Conservation (phyloP, 306 rosid species). For the Nissolia schottii region DNA sequence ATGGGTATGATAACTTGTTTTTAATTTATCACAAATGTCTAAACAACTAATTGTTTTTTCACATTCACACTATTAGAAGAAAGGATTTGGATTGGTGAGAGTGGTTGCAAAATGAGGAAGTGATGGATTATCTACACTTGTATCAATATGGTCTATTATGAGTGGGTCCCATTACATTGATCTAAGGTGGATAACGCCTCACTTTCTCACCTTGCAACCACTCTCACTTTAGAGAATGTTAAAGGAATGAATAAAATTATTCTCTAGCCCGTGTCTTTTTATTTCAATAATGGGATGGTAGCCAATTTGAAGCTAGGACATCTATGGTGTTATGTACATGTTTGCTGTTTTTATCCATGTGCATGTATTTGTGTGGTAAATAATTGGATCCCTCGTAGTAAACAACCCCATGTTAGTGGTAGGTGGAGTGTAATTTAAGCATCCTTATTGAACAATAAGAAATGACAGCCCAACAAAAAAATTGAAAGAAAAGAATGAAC, state of each 20-base stretch:
- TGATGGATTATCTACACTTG: too few species aligned
- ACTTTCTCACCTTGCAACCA: too few species aligned
- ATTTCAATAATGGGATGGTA: neutral
- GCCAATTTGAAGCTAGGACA: neutral
- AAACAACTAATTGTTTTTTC: neutral
- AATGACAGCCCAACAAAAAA: neutral
- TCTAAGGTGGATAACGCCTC: too few species aligned
- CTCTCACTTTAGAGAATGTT: too few species aligned
- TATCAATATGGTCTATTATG: too few species aligned
- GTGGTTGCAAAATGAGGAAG: too few species aligned
- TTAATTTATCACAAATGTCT: neutral
- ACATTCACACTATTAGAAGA: slow-evolving; percentile 7
- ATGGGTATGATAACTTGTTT: slow-evolving; percentile 67
- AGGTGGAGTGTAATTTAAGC: slow-evolving; percentile 6
- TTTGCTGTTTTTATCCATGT: neutral
- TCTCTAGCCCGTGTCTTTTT: neutral
- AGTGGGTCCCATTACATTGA: too few species aligned
- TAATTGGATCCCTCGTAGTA: neutral
- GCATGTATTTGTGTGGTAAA: neutral
- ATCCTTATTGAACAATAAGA: slow-evolving; percentile 3
- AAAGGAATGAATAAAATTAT: neutral
- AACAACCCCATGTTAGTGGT: neutral
- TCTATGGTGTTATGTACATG: neutral
- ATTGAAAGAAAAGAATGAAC: too few species aligned
- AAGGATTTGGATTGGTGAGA: too few species aligned